Percentiles rank a stretch among this genome's conserved stretches.
Evolutionary conservation across 257 asterid genomes (phyloP).

Genomic region (Jasminum sambac): DNA sequence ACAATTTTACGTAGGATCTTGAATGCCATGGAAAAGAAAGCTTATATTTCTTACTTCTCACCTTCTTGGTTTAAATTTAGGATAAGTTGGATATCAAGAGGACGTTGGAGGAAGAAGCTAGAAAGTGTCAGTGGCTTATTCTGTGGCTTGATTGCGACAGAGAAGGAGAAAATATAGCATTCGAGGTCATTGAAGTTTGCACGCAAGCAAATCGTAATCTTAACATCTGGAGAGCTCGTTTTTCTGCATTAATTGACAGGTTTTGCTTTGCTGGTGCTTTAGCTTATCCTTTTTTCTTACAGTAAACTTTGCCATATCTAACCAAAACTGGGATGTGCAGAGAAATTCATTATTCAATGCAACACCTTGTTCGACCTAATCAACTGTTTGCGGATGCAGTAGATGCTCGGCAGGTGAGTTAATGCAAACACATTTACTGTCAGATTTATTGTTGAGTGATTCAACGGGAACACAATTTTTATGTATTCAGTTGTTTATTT

Average conservation of each 20-base stretch:
- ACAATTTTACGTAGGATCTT: slow-evolving; percentile 12
- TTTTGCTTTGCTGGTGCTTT: slow-evolving; percentile 34
- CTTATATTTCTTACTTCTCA: slow-evolving; percentile 18
- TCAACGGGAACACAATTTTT: slow-evolving; percentile 8
- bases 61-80: slow-evolving; percentile 36
- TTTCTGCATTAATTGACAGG: slow-evolving; percentile 91
- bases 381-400: slow-evolving; percentile 87
- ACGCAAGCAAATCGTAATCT: slow-evolving; percentile 72
- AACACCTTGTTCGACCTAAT: slow-evolving; percentile 77
- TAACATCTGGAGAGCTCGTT: slow-evolving; percentile 89
- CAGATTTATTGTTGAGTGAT: slow-evolving; percentile 16
- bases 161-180: slow-evolving; percentile 98
- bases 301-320: slow-evolving; percentile 6
- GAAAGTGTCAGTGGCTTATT: slow-evolving; percentile 89
- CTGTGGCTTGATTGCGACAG: slow-evolving; percentile 98
- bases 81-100: slow-evolving; percentile 81
- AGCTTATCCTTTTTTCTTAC: slow-evolving; percentile 1
- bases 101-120: slow-evolving; percentile 92
- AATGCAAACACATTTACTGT: neutral
- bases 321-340: slow-evolving; percentile 45
- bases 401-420: slow-evolving; percentile 93
- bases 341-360: slow-evolving; percentile 75
- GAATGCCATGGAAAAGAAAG: slow-evolving; percentile 11
- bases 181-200: slow-evolving; percentile 90
- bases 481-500: slow-evolving; percentile 1